phyloP scores from a whole-genome alignment of 164 flowering plant species.

The Kalanchoe fedtschenkoi region DNA sequence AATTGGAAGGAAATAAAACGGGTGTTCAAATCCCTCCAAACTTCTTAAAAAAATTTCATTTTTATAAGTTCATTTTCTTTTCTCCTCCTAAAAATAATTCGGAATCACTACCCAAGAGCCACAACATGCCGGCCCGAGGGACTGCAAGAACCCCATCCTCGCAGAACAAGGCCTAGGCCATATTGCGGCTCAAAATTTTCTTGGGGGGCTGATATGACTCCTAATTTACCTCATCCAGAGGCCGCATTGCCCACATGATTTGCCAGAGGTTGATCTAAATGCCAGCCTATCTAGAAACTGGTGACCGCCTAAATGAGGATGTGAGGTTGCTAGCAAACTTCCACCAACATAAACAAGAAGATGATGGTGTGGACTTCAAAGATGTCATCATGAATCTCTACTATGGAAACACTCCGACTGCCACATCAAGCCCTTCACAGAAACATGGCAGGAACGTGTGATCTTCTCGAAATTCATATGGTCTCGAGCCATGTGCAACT shows the following conservation, averaged over 20 bases:
- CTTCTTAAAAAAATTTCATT: no score
- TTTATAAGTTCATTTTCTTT: no score
- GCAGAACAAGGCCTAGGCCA: slow-evolving; percentile 23
- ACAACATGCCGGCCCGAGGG: neutral
- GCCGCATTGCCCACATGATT: slow-evolving; percentile 53
- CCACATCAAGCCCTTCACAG: slow-evolving; percentile 42
- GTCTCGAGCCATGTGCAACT: slow-evolving; percentile 54
- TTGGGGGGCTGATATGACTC: slow-evolving; percentile 23
- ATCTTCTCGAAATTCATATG: slow-evolving; percentile 33
- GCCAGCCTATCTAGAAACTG: slow-evolving; percentile 71
- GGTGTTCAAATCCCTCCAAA: no score
- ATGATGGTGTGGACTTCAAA: slow-evolving; percentile 46
- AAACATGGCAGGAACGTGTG: slow-evolving; percentile 15
- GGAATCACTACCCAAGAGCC: no score
- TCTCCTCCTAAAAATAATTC: no score
- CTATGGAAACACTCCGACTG: slow-evolving; percentile 31
- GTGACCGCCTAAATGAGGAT: slow-evolving; percentile 58
- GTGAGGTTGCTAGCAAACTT: slow-evolving; percentile 51
- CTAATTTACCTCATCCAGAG: slow-evolving; percentile 52
- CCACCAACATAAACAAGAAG: slow-evolving; percentile 63
- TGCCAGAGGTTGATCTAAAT: slow-evolving; percentile 43
- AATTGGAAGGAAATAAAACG: no score
- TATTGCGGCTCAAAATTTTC: neutral
- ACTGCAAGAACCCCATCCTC: slow-evolving; percentile 10
- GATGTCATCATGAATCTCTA: slow-evolving; percentile 37